Evolutionary conservation across 163 green algal species (phyloP), one percentile per base, ranked within the genome.

Genomic region (Coccomyxa subellipsoidea): DNA sequence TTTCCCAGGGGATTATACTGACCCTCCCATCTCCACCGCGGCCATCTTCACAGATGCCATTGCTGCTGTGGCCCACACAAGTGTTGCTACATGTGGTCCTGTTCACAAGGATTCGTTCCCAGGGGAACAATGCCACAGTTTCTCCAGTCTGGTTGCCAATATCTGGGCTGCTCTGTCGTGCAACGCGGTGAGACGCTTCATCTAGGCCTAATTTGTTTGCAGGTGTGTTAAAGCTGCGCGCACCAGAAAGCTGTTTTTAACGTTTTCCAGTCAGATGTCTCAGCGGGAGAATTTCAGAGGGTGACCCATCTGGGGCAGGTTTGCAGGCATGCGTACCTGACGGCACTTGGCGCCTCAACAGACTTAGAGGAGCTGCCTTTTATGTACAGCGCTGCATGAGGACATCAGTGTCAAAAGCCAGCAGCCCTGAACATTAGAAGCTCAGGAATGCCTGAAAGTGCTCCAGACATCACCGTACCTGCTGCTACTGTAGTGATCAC

Each of bases 11-110:
- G 36, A 80, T 66, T 73, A 27, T 79, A 4, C 73, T 27, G 2
- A 76, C 79, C 69, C 23, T 69, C 4, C 39, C n/a, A 4, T 9
- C 39, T 12, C 53, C 37, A n/a, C 10, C 25, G 12, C 79, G 39
- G 7, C 80, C 84, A 77, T 87, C 84, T 75, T 87, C 77, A 70
- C 84, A 87, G 27, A 81, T 79, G 36, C 80, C 80, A 69, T 87
- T 78, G 3, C 38, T 77, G 29, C 76, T 79, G 18, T 77, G 76
- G 38, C 72, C 78, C 10, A 69, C 23, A 34, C 82, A 86, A 25
- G 23, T 83, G 77, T 86, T 54, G 25, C 31, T 73, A 54, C 82
- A 86, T 21, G 82, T 47, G 2, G 37, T 70, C 18, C 1, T 25
- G 2, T 70, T 66, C 25, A 40, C 29, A 27, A 66, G 18, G 21